Percentiles rank a stretch among this genome's conserved stretches.
Evolutionary conservation across 768 basidiomycete genomes (phyloP).

Genomic region (Suillus ampliporus): DNA sequence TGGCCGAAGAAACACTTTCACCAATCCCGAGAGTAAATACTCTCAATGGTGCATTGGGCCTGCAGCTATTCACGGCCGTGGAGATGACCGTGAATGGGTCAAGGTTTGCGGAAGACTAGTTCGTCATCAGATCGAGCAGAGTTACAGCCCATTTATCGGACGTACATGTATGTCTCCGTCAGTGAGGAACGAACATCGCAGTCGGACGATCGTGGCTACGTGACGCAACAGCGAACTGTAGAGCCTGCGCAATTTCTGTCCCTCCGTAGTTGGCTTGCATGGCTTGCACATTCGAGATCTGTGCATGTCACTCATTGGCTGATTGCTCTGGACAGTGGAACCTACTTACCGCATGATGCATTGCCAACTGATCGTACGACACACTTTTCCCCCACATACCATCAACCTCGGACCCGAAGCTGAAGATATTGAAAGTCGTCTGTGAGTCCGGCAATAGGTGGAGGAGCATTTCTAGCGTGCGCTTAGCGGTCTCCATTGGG

Average conservation of each 20-base stretch:
- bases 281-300: slow-evolving; percentile 46
- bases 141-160: not conserved
- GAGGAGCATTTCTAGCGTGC: slow-evolving; percentile 52
- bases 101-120: slow-evolving; percentile 22
- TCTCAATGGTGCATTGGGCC: slow-evolving; percentile 43
- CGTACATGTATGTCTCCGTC: slow-evolving; percentile 53
- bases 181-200: slow-evolving; percentile 60
- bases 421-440: slow-evolving; percentile 62
- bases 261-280: slow-evolving; percentile 55
- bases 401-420: slow-evolving; percentile 46
- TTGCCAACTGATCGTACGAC: slow-evolving; percentile 33
- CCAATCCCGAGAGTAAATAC: slow-evolving; percentile 69
- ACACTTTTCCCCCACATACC: slow-evolving; percentile 44
- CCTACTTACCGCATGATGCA: slow-evolving; percentile 44
- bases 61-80: slow-evolving; percentile 39
- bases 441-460: slow-evolving; percentile 49
- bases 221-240: slow-evolving; percentile 43
- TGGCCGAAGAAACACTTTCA: slow-evolving; percentile 49
- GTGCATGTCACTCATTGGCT: slow-evolving; percentile 17
- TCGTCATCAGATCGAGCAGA: not conserved
- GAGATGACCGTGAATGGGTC: slow-evolving; percentile 25
- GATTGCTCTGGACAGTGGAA: not conserved
- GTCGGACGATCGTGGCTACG: slow-evolving; percentile 46
- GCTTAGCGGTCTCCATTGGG: slow-evolving; percentile 53
- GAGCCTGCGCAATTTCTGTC: slow-evolving; percentile 53